phyloP scores from a whole-genome alignment of 2,329 filamentous ascomycete species.

The Colletotrichum lini region DNA sequence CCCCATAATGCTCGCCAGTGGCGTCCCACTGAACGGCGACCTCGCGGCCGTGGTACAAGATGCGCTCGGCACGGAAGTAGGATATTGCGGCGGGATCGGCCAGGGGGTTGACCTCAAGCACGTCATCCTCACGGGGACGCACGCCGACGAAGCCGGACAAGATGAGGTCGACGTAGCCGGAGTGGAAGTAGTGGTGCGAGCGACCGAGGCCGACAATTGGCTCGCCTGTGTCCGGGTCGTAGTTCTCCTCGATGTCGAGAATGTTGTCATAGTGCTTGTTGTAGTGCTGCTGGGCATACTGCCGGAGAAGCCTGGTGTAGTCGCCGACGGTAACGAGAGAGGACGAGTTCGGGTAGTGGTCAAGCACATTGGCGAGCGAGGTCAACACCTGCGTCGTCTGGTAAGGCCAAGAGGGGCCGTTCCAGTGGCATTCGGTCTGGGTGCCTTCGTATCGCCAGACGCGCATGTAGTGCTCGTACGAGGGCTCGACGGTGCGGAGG shows the following conservation, averaged over 20 bases:
- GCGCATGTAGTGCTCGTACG: slow-evolving; percentile 55
- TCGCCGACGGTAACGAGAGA: slow-evolving; percentile 51
- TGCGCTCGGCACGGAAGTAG: slow-evolving; percentile 60
- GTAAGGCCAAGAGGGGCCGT: slow-evolving; percentile 63
- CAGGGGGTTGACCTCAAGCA: slow-evolving; percentile 56
- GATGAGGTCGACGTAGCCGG: slow-evolving; percentile 60
- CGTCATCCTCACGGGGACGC: slow-evolving; percentile 55
- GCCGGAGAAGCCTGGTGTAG: slow-evolving; percentile 55
- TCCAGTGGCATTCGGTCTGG: slow-evolving; percentile 56
- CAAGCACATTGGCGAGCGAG: slow-evolving; percentile 54
- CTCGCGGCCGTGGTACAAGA: slow-evolving; percentile 59
- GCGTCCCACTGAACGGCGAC: slow-evolving; percentile 58
- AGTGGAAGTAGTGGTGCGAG: slow-evolving; percentile 60
- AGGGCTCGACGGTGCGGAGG: slow-evolving; percentile 59
- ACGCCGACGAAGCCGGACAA: slow-evolving; percentile 60
- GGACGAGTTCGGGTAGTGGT: slow-evolving; percentile 49
- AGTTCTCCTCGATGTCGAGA: slow-evolving; percentile 56
- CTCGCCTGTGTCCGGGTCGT: slow-evolving; percentile 54
- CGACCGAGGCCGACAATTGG: slow-evolving; percentile 26
- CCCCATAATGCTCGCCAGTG: slow-evolving; percentile 54
- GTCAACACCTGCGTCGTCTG: slow-evolving; percentile 58
- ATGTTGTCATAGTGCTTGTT: slow-evolving; percentile 53
- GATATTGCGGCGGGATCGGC: slow-evolving; percentile 52
- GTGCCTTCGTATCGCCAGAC: slow-evolving; percentile 38
- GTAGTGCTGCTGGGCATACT: slow-evolving; percentile 57